Conservation (phyloP, 225 moss, liverwort and hornwort species). For the Pseudoscleropodium purum region DNA sequence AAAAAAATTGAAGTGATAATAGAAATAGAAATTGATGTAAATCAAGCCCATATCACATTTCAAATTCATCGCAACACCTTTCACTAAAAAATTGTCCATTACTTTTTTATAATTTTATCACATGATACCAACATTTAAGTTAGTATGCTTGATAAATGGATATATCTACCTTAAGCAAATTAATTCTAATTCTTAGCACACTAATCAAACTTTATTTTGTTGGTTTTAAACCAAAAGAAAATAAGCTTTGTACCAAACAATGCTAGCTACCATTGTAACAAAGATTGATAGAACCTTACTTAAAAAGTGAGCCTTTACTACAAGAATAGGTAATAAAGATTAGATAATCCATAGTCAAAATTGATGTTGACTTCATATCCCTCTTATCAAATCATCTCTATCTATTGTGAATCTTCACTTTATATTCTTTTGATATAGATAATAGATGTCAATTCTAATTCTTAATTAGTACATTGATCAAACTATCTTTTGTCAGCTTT, state of each 20-base stretch:
- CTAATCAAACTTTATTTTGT: neutral
- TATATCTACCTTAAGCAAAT: neutral
- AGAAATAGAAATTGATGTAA: neutral
- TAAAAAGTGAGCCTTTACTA: fast-evolving
- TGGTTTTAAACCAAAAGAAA: fast-evolving
- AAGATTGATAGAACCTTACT: neutral
- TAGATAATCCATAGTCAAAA: fast-evolving
- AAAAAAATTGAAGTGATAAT: neutral
- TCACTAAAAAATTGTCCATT: too few relatives aligned
- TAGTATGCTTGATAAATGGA: neutral
- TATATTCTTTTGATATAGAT: fast-evolving
- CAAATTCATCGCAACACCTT: neutral
- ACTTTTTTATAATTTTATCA: neutral
- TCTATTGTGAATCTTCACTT: neutral
- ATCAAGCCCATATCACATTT: neutral
- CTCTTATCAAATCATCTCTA: fast-evolving
- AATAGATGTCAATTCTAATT: neutral
- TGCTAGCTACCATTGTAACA: fast-evolving
- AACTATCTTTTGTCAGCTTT: fast-evolving
- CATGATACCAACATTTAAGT: neutral
- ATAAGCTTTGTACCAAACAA: neutral
- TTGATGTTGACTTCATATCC: fast-evolving
- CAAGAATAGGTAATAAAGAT: neutral
- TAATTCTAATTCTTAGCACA: neutral
- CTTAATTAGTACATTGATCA: fast-evolving